Percentiles rank a stretch among this genome's conserved stretches.
These are phyloP conservation scores for Astragalus membranaceus DNA, from an alignment of 306 rosid species.

Conservation along the genomic window DNA sequence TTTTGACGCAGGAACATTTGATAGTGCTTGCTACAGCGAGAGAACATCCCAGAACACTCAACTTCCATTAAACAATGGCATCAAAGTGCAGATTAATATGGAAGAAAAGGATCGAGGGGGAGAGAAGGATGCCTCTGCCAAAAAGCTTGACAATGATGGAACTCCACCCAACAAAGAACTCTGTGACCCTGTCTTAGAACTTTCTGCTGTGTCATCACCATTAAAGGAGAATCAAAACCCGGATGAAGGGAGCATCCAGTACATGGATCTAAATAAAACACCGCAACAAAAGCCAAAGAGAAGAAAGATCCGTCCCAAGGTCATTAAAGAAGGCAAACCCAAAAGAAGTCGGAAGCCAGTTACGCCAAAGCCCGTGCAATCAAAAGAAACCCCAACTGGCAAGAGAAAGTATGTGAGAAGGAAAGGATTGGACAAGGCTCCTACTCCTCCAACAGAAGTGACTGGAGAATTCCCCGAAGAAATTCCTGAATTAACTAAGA, in stretches of 20 bases:
- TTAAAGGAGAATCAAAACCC: constrained; percentile 33
- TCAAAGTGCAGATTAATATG: constrained; percentile 15
- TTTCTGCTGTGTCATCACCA: constrained; percentile 28
- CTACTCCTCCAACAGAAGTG: constrained; percentile 30
- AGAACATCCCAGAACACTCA: constrained; percentile 30
- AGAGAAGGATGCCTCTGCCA: constrained; percentile 14
- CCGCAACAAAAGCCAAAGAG: constrained; percentile 50
- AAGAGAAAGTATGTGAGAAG: constrained; percentile 63
- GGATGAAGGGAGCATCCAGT: constrained; percentile 25
- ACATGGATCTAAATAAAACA: constrained; percentile 29
- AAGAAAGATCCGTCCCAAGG: constrained; percentile 83
- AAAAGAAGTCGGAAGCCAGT: constrained; percentile 38
- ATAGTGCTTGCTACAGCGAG: constrained; percentile 16
- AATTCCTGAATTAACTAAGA: constrained; percentile 20
- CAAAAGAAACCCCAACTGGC: constrained; percentile 34
- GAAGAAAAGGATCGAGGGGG: constrained; percentile 24
- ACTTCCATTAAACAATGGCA: constrained; percentile 35
- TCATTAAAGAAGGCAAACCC: constrained; percentile 64
- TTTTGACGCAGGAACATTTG: constrained; percentile 24
- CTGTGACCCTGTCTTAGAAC: constrained; percentile 16
- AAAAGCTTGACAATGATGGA: constrained; percentile 22
- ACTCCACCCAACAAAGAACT: constrained; percentile 24
- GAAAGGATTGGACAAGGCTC: constrained; percentile 26
- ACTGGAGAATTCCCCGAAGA: constrained; percentile 17
- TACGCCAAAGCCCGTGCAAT: constrained; percentile 34